Conservation (phyloP, 768 basidiomycete genomes). For the Suillus clintonianus region DNA sequence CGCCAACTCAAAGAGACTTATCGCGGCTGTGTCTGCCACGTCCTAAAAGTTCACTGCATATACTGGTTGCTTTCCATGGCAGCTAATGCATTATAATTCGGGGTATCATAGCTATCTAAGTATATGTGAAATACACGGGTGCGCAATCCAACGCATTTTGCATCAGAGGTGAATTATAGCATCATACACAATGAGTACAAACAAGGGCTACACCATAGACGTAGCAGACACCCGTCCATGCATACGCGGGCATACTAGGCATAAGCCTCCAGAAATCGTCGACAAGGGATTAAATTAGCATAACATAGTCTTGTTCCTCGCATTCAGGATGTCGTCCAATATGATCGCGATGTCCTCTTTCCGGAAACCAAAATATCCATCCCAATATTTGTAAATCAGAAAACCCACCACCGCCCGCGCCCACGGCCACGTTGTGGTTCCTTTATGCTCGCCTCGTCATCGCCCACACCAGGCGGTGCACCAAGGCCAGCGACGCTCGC, state of each 20-base stretch:
- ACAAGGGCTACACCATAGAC: not conserved
- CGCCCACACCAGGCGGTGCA: constrained; percentile 51
- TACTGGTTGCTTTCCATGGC: not conserved
- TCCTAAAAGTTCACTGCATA: not conserved
- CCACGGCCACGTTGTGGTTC: constrained; percentile 23
- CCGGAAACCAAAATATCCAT: not conserved
- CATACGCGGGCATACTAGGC: not conserved
- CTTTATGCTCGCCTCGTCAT: constrained; percentile 27
- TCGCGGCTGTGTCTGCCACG: not conserved
- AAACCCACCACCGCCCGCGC: constrained; percentile 35
- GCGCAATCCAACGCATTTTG: not conserved
- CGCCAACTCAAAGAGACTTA: not conserved
- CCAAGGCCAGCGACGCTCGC: constrained; percentile 68
- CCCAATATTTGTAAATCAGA: constrained; percentile 10
- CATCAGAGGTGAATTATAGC: not conserved
- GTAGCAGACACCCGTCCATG: constrained; percentile 3
- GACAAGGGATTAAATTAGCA: not conserved
- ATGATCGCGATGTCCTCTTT: not conserved
- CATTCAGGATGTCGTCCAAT: constrained; percentile 1
- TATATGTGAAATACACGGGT: not conserved
- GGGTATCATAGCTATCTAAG: not conserved
- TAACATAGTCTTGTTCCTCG: constrained; percentile 3
- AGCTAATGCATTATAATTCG: not conserved
- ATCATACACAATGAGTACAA: not conserved
- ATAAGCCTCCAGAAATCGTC: constrained; percentile 5